phyloP scores from a whole-genome alignment of 108 stramenopile species.

The Aurantiochytrium sp. region DNA sequence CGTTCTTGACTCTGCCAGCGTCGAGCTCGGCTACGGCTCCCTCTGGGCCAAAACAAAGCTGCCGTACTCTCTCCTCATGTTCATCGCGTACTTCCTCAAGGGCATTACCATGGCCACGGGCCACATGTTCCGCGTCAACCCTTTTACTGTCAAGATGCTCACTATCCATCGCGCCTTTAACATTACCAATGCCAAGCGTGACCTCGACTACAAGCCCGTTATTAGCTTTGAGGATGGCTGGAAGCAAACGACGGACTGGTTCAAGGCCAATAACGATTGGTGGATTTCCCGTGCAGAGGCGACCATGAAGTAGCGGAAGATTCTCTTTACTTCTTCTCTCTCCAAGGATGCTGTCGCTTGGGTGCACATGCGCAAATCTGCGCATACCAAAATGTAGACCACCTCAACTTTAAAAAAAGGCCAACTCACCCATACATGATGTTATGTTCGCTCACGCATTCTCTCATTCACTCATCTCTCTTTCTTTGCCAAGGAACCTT shows the following conservation, averaged over 20 bases:
- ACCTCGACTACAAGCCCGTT: slow-evolving; percentile 81
- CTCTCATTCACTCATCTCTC: no score
- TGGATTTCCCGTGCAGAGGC: slow-evolving; percentile 66
- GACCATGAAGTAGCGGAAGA: not conserved
- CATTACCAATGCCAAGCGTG: slow-evolving; percentile 70
- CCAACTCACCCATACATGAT: no score
- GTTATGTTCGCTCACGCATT: no score
- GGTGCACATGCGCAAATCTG: not conserved
- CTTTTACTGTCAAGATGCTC: slow-evolving; percentile 82
- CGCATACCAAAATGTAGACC: no score
- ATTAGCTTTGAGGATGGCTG: slow-evolving; percentile 80
- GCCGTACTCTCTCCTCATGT: slow-evolving; percentile 64
- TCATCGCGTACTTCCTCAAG: slow-evolving; percentile 68
- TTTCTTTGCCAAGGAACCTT: no score
- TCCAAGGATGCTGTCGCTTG: not conserved
- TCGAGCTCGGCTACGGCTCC: slow-evolving; percentile 77
- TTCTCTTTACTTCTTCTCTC: not conserved
- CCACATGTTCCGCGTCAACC: slow-evolving; percentile 73
- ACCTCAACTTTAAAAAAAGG: no score
- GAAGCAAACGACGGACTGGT: slow-evolving; percentile 79
- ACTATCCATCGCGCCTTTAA: slow-evolving; percentile 87
- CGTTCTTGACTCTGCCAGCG: slow-evolving; percentile 71
- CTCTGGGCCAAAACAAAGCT: slow-evolving; percentile 70
- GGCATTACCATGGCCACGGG: slow-evolving; percentile 56
- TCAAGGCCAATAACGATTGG: slow-evolving; percentile 52